Conservation (phyloP, 305 asterid species). For the Fraxinus sp. region DNA sequence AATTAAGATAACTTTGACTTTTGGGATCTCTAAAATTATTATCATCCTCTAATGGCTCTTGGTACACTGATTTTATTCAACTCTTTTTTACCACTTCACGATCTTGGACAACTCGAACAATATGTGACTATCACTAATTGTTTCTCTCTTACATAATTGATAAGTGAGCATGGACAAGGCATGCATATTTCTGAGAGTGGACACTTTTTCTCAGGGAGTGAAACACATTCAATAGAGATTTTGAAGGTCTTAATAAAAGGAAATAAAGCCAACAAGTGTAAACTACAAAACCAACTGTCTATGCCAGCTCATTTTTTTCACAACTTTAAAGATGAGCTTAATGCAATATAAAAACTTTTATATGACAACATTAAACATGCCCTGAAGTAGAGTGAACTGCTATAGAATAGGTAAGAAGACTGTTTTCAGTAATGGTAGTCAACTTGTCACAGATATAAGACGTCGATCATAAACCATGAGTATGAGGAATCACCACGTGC, state of each 20-base stretch:
- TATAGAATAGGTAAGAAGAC: neutral
- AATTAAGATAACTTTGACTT: slow-evolving; percentile 3
- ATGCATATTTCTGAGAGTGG: neutral
- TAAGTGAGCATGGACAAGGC: neutral
- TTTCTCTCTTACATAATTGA: neutral
- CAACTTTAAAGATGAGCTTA: neutral
- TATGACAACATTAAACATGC: neutral
- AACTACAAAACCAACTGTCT: neutral
- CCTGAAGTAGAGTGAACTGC: neutral
- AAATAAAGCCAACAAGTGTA: neutral
- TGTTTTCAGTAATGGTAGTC: neutral
- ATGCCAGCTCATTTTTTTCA: neutral
- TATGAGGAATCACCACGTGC: neutral
- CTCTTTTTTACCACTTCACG: neutral
- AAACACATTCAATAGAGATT: neutral
- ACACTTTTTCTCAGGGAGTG: neutral
- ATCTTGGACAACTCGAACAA: neutral
- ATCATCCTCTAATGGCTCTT: slow-evolving; percentile 2
- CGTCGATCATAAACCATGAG: neutral
- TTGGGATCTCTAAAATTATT: neutral
- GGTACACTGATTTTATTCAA: neutral
- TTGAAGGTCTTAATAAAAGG: neutral
- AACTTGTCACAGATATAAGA: neutral
- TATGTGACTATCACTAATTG: neutral
- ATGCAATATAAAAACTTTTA: neutral